phyloP scores from a whole-genome alignment of 2,329 filamentous ascomycete genomes.

The Colletotrichum limetticola region DNA sequence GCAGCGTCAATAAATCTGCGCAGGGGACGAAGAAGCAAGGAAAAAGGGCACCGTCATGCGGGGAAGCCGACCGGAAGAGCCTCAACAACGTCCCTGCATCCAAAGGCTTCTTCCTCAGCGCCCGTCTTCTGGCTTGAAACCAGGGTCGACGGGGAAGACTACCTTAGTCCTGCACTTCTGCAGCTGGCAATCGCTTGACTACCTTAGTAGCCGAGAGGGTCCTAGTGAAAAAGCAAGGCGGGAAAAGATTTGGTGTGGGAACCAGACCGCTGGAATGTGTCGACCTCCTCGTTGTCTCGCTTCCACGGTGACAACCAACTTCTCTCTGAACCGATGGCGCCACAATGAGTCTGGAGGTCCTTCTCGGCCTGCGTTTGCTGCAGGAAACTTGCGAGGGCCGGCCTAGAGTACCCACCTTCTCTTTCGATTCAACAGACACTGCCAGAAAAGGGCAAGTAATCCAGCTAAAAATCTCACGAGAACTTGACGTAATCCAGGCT shows the following conservation, averaged over 20 bases:
- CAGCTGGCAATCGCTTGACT: slow-evolving; percentile 10
- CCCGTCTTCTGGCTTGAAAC: not conserved
- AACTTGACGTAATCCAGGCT: not conserved
- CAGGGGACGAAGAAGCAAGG: not conserved
- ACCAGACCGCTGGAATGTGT: slow-evolving; percentile 18
- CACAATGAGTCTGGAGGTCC: slow-evolving; percentile 4
- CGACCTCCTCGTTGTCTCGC: slow-evolving; percentile 26
- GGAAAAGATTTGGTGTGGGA: slow-evolving; percentile 26
- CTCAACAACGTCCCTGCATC: not conserved
- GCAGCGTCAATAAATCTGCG: not conserved
- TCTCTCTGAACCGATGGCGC: slow-evolving; percentile 15
- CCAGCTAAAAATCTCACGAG: slow-evolving; percentile 1
- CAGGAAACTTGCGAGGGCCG: not conserved
- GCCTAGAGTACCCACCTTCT: slow-evolving; percentile 4
- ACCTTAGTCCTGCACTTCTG: not conserved
- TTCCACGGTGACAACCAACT: slow-evolving; percentile 28
- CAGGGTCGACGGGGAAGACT: not conserved
- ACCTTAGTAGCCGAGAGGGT: not conserved
- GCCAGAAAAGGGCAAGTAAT: not conserved
- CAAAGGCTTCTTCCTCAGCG: not conserved
- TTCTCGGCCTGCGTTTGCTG: slow-evolving; percentile 9
- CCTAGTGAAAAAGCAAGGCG: slow-evolving; percentile 15
- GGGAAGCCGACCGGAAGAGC: slow-evolving; percentile 1
- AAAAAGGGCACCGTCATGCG: not conserved
- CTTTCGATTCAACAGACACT: not conserved